Percentiles rank a stretch among this genome's conserved stretches.
phyloP scores from a whole-genome alignment of 2,329 filamentous ascomycete genomes.

The Beauveria australis region DNA sequence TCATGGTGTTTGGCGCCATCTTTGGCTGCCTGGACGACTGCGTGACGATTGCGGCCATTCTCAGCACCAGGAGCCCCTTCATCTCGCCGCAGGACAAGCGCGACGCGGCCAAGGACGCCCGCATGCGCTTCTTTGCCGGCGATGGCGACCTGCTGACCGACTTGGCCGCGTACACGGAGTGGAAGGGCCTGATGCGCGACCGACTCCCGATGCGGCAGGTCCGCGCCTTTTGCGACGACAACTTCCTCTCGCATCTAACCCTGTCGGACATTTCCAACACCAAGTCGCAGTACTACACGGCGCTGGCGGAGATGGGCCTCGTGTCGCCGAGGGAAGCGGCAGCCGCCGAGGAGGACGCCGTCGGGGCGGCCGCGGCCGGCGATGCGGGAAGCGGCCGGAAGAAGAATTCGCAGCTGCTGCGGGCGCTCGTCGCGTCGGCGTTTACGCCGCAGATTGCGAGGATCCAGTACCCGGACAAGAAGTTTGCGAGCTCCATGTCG shows the following conservation, averaged over 20 bases:
- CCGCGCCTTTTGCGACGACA: conserved; percentile 71
- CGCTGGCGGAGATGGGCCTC: conserved; percentile 80
- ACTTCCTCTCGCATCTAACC: conserved; percentile 77
- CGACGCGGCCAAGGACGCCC: conserved; percentile 70
- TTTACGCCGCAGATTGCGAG: conserved; percentile 82
- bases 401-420: conserved; percentile 44
- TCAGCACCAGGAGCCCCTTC: conserved; percentile 86
- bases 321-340: conserved; percentile 36
- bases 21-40: conserved; percentile 88
- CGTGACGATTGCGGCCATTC: conserved; percentile 79
- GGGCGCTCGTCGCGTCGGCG: conserved; percentile 63
- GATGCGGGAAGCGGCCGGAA: conserved; percentile 15
- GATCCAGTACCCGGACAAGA: conserved; percentile 92
- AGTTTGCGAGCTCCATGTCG: conserved; percentile 78
- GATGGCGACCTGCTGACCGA: conserved; percentile 89
- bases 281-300: conserved; percentile 73
- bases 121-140: conserved; percentile 62
- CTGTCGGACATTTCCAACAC: conserved; percentile 85
- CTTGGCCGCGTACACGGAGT: conserved; percentile 73
- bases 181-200: conserved; percentile 58
- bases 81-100: conserved; percentile 74
- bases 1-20: conserved; percentile 90
- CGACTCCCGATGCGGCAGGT: conserved; percentile 54
- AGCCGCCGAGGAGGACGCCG: conserved; percentile 19
- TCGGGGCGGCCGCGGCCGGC: conserved; percentile 21